Conservation (phyloP, 106 monocot genomes). For the Alisma plantagoaquatica region DNA sequence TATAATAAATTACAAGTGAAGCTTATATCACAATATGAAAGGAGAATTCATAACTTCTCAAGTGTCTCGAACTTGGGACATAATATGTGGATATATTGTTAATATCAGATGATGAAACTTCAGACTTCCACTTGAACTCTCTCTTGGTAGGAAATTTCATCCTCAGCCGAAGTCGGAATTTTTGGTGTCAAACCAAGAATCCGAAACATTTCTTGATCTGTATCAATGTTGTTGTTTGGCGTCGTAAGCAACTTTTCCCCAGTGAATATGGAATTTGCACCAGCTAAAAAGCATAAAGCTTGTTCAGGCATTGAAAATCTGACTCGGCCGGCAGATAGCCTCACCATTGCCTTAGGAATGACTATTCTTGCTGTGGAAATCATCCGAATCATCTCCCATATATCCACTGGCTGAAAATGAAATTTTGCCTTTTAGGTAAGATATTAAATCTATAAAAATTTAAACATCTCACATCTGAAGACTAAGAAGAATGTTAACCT, state of each 20-base stretch:
- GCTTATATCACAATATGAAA: no score
- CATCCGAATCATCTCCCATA: conserved; percentile 96
- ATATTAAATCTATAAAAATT: not conserved
- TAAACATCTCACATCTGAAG: no score
- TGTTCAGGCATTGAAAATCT: conserved; percentile 84
- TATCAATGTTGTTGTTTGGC: conserved; percentile 68
- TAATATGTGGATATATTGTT: no score
- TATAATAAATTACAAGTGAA: no score
- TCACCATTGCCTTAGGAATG: conserved; percentile 89
- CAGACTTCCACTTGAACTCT: no score
- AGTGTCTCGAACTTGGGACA: no score
- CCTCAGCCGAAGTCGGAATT: conserved; percentile 44
- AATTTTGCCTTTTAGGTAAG: not conserved
- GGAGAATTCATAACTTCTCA: no score
- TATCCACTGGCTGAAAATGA: conserved; percentile 24
- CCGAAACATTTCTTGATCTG: conserved; percentile 80
- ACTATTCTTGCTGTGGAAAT: conserved; percentile 79
- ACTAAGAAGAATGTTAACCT: no score
- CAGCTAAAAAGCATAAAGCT: conserved; percentile 81
- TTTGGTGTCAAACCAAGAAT: conserved; percentile 65
- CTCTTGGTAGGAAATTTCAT: no score
- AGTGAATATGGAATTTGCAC: conserved; percentile 87
- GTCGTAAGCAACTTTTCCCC: conserved; percentile 88
- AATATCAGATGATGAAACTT: no score
- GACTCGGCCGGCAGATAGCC: conserved; percentile 77